Evolutionary conservation across 1,284 basidiomycete species (phyloP).

Genomic region (Stereum hirsutum): DNA sequence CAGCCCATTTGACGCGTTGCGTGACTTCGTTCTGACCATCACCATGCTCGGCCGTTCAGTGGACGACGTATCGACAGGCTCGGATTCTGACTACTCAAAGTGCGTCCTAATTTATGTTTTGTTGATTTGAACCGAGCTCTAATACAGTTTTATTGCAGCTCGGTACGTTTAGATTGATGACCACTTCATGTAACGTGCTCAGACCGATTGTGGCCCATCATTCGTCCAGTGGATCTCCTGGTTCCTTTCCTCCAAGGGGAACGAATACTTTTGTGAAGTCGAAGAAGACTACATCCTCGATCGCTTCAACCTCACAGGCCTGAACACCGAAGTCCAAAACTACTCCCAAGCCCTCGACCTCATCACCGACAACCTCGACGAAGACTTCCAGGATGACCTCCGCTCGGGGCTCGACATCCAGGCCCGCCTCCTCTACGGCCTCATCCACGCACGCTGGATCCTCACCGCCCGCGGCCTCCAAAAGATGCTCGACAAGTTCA

Average conservation of each 20-base stretch:
- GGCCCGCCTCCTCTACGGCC: slow-evolving; percentile 85
- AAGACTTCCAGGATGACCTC: slow-evolving; percentile 72
- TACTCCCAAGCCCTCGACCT: slow-evolving; percentile 92
- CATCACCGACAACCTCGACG: slow-evolving; percentile 88
- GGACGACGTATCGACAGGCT: slow-evolving; percentile 82
- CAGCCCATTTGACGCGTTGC: not conserved
- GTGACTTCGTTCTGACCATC: not conserved
- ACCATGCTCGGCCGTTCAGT: slow-evolving; percentile 33
- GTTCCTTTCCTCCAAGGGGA: slow-evolving; percentile 95
- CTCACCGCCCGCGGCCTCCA: slow-evolving; percentile 87
- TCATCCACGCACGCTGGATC: slow-evolving; percentile 97
- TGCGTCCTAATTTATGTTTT: slow-evolving; percentile 24
- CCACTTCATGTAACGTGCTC: no score
- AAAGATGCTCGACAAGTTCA: slow-evolving; percentile 98
- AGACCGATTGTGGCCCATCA: not conserved
- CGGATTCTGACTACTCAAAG: slow-evolving; percentile 87
- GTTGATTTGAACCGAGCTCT: slow-evolving; percentile 3
- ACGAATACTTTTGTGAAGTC: slow-evolving; percentile 99
- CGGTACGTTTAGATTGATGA: slow-evolving; percentile 20
- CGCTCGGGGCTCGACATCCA: slow-evolving; percentile 83
- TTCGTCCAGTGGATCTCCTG: slow-evolving; percentile 86
- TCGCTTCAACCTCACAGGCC: slow-evolving; percentile 94
- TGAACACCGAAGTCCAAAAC: slow-evolving; percentile 95
- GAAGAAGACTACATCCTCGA: slow-evolving; percentile 99
- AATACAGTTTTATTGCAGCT: slow-evolving; percentile 17